phyloP scores from a whole-genome alignment of 163 green algal species.

The Trebouxia gelatinosa region DNA sequence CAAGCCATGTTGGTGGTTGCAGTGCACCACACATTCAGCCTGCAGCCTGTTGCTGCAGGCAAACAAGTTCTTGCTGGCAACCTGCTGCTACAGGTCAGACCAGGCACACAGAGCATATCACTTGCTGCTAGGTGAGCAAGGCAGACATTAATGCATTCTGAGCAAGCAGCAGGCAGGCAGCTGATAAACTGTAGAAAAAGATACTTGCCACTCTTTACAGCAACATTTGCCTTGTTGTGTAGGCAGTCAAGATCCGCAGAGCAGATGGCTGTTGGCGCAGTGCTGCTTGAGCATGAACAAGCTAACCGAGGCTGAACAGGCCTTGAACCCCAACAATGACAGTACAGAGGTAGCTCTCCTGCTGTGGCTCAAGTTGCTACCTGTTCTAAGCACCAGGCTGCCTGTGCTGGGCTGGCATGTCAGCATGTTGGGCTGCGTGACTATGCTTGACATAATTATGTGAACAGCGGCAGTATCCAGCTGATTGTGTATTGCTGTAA shows the following conservation, averaged over 20 bases:
- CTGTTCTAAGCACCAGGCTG: neutral
- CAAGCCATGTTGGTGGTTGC: constrained; percentile 74
- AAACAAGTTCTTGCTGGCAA: constrained; percentile 79
- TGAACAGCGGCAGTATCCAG: too few species aligned
- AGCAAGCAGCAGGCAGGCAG: too few species aligned
- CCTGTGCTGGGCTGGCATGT: neutral
- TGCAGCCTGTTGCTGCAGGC: constrained; percentile 64
- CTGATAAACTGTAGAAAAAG: too few species aligned
- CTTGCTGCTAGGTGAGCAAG: constrained; percentile 50
- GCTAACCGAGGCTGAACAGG: constrained; percentile 78
- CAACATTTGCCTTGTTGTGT: too few species aligned
- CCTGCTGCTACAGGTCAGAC: constrained; percentile 76
- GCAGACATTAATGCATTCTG: neutral
- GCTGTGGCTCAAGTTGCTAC: neutral
- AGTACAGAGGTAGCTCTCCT: constrained; percentile 28
- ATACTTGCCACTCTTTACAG: too few species aligned
- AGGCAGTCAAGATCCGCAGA: constrained; percentile 45
- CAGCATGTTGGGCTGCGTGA: neutral
- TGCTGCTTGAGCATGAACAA: constrained; percentile 75
- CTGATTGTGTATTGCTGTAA: too few species aligned
- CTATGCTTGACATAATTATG: too few species aligned
- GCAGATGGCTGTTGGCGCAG: constrained; percentile 82
- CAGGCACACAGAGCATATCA: constrained; percentile 78
- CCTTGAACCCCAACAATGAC: constrained; percentile 58
- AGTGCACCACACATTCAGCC: constrained; percentile 65